Percentiles rank a stretch among this genome's conserved stretches.
phyloP scores from a whole-genome alignment of 495 filamentous ascomycete species.

The Corynascus novoguineensis region DNA sequence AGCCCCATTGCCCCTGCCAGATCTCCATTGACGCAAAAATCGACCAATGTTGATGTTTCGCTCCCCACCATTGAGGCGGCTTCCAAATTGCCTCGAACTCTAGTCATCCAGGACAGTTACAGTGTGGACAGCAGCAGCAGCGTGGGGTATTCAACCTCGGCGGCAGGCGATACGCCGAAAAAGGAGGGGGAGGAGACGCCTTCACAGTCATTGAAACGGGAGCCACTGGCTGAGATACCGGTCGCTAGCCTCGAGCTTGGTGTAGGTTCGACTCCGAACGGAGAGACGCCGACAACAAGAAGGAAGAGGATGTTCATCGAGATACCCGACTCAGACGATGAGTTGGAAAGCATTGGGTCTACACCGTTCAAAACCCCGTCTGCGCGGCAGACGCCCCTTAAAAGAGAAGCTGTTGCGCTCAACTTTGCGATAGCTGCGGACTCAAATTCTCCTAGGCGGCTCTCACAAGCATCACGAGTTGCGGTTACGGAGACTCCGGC shows the following conservation, averaged over 20 bases:
- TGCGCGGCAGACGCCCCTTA: constrained; percentile 3
- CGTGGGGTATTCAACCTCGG: constrained; percentile 14
- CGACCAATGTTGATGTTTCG: constrained; percentile 31
- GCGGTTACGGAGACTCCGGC: neutral
- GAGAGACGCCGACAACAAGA: constrained; percentile 12
- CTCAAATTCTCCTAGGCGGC: constrained; percentile 10
- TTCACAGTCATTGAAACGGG: constrained; percentile 10
- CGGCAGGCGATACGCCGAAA: constrained; percentile 1
- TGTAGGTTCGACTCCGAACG: neutral
- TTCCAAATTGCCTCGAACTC: constrained; percentile 25
- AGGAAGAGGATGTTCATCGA: constrained; percentile 22
- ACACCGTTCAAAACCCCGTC: constrained; percentile 18
- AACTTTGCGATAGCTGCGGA: neutral
- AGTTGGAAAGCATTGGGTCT: constrained; percentile 25
- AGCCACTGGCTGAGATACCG: constrained; percentile 28
- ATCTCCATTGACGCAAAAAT: constrained; percentile 37
- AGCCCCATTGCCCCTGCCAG: constrained; percentile 16
- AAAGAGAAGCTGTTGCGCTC: neutral
- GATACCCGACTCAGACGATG: constrained; percentile 42
- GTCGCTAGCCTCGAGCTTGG: constrained; percentile 12
- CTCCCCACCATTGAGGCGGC: constrained; percentile 25
- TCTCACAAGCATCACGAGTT: neutral
- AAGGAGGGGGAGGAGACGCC: constrained; percentile 12
- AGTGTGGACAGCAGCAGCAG: constrained; percentile 27
- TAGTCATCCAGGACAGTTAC: constrained; percentile 39